These are phyloP conservation scores for Thraustotheca clavata DNA, from an alignment of 352 stramenopile genomes.

Conservation along the genomic window DNA sequence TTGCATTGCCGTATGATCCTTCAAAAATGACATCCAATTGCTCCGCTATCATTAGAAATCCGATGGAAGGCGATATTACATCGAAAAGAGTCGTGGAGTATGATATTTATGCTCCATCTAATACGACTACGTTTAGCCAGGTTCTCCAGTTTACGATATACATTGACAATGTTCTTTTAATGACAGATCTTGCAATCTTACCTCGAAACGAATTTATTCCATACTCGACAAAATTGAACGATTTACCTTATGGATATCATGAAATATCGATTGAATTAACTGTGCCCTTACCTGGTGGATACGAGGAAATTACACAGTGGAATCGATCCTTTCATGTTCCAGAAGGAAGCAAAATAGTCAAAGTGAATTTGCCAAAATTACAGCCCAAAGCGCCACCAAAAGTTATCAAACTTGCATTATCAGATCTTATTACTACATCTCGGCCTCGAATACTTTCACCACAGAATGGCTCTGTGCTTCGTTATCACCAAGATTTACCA, in stretches of 20 bases:
- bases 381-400: neutral
- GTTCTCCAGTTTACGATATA: constrained; percentile 18
- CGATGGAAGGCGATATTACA: constrained; percentile 1
- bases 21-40: constrained; percentile 13
- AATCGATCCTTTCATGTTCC: neutral
- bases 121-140: neutral
- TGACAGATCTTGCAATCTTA: constrained; percentile 14
- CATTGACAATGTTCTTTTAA: constrained; percentile 6
- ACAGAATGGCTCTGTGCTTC: neutral
- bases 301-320: neutral
- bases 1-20: neutral
- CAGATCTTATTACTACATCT: neutral
- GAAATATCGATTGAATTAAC: neutral
- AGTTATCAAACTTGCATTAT: neutral
- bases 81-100: neutral
- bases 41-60: neutral
- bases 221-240: neutral
- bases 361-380: neutral
- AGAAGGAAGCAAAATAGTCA: neutral
- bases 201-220: neutral
- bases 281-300: constrained; percentile 2
- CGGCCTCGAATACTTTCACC: neutral
- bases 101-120: neutral
- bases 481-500: neutral
- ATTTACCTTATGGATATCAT: neutral